Base-by-base conservation (phyloP, 345 rosid species). In the Brassica cretica region DNA sequence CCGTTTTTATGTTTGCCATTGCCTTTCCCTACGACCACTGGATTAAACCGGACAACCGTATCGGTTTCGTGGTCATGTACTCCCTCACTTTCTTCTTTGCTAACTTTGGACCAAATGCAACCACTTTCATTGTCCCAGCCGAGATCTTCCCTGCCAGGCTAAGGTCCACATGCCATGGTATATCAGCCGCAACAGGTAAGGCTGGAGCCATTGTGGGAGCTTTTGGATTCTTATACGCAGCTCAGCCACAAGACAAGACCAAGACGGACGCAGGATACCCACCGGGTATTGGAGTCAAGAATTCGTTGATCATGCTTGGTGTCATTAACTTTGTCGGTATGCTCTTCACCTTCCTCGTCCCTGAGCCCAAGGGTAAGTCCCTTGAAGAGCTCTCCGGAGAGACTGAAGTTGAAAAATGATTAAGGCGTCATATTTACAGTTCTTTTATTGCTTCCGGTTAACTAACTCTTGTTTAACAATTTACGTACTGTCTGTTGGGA, bases 111-210 rank as follows among this genome's bases (percentile, higher is more conserved):
- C 58, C 19, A 51, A 51, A 51, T 51, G 58, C 58, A 51, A 51
- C 58, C 58, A 51, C 58, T 15, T 51, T 51, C 58, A 51, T 51
- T 51, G 58, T 51, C 8, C 58, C 21, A 2, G 58, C 58, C 16
- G 58, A 51, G 58, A 51, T 51, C 21, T 51, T 51, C 21, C 58
- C 58, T 2, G 58, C 21, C n/a, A 49, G 56, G 56, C 56, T 49
- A 49, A 49, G 56, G 77, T 89, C 97, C 3, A 91, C 91, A 6
- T 88, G 97, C 83, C 93, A 91, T 4, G 93, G 93, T 4, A 89
- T 89, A 81, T 89, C 92, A 9, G 92, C 91, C 0, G 92, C 92
- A 0, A 59, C 89, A 0, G 94, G 97, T 10, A 88, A 91, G 76
- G 87, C 87, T 0, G 90, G 94, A 16, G 94, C 92, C 8, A 88